Conservation (phyloP, 441 rosid genomes). For the Erodium trifolium region DNA sequence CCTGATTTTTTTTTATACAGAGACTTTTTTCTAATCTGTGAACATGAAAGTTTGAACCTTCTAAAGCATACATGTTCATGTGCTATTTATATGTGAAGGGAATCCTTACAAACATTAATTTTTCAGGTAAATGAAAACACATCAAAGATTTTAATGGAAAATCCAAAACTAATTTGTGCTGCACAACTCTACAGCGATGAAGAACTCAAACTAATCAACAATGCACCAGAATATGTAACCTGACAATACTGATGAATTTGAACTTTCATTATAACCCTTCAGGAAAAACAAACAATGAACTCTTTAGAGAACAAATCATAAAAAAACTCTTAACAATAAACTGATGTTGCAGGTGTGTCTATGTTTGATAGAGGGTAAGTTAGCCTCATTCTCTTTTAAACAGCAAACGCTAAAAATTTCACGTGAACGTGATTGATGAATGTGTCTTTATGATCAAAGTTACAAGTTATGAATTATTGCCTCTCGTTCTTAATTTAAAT, state of each 20-base stretch:
- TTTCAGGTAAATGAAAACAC: too few relatives aligned
- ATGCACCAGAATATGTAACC: background rate
- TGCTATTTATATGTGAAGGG: too few relatives aligned
- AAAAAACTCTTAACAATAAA: background rate
- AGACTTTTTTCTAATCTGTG: too few relatives aligned
- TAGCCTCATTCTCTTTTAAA: background rate
- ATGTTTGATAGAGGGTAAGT: background rate
- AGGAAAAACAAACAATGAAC: background rate
- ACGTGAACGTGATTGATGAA: background rate
- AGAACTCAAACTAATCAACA: background rate
- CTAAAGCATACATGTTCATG: too few relatives aligned
- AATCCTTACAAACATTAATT: too few relatives aligned
- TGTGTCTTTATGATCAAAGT: background rate
- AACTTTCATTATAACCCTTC: background rate
- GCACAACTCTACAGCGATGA: background rate
- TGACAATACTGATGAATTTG: background rate
- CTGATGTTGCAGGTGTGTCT: background rate
- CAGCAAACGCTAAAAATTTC: background rate
- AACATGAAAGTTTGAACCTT: too few relatives aligned
- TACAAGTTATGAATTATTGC: background rate
- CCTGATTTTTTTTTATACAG: too few relatives aligned
- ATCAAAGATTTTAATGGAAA: too few relatives aligned
- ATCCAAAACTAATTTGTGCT: background rate
- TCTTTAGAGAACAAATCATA: background rate
- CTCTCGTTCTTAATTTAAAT: background rate